Evolutionary conservation across 106 monocot species (phyloP), one percentile per base, ranked within the genome.

Genomic region (Agapanthus africanus): DNA sequence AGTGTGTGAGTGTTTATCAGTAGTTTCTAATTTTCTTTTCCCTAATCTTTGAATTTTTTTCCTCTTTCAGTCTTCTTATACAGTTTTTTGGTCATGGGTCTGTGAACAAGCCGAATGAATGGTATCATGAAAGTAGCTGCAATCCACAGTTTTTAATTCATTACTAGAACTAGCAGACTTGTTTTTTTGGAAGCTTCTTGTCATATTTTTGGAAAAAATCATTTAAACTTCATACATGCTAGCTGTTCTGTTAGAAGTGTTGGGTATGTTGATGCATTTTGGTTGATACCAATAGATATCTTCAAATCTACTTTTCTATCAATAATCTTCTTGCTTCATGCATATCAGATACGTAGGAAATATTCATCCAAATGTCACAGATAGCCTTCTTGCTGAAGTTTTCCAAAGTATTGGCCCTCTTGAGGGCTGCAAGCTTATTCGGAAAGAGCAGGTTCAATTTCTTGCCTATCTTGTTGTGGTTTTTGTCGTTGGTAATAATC

Each of bases 361-460:
- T 56, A 80, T 90, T 59, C 82, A 90, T 68, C 85, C 85, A 19
- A 80, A 67, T 78, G 89, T 90, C 11, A 85, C 89, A 16, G 85
- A 90, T 34, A 73, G 68, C 34, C 80, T 85, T 65, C 80, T 90
- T 63, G 78, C 72, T 51, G 82, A 90, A 70, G 82, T 90, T 69
- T 90, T 90, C 50, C 85, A 85, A 71, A 73, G 74, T 73, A 69
- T 73, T 80, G 89, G 89, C 59, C 85, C 85, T 19, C 80, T 90
- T 67, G 89, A 90, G 80, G 82, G 82, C 77, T 90, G 89, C 69
- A 85, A 90, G 65, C 89, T 90, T 26, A 85, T 90, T 65, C 69
- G 82, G 39, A 90, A 90, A 64, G 89, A 90, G 49, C 85, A 90
- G 89, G 89, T 90, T 15, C 13, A 47, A 5, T 47, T 15, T n/a